Base-by-base conservation (phyloP, 352 stramenopile genomes). In the Phytophthora pluvialis region DNA sequence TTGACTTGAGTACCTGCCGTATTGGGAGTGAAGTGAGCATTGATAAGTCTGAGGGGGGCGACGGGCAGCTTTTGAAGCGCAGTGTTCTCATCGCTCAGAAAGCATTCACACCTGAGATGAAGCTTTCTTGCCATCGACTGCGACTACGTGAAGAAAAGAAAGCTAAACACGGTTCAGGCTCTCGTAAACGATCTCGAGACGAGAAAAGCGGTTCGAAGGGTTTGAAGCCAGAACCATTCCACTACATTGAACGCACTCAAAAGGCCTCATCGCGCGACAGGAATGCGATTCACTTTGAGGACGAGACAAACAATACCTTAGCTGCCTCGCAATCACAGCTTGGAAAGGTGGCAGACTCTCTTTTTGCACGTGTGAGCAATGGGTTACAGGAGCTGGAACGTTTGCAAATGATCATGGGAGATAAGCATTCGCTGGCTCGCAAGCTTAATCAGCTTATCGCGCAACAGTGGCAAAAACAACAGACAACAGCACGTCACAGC, bases 241-340 rank as follows among this genome's bases (percentile, higher is more conserved):
- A 63, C 25, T 88, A 73, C 42, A 90, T 92, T 51, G 80, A 92
- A 54, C 83, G 79, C n/a, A 83, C 83, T 7, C 73, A 78, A 39
- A 81, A 68, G 16, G 55, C 59, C 18, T 76, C 72, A n/a, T 72
- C 60, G 7, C 73, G 44, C 25, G 48, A 51, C 15, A 70, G 28
- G 47, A 52, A 25, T 16, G 12, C 21, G 15, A 44, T 55, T 18
- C 21, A 60, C 4, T 25, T 64, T 28, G 59, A 71, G 7, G 9
- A 48, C 33, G 54, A 58, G 5, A 31, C 18, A 12, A 21, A 50
- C 43, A 26, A 49, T 54, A 26, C 3, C 40, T 44, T 56, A 36
- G 53, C 26, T 54, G 67, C 66, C 38, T 77, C 66, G 4, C 48
- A 61, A 18, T 67, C 62, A 9, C 83, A 91, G n/a, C 70, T 93